A percentile compares a stretch with the other conserved stretches of the same genome.
Evolutionary conservation across 2,329 filamentous ascomycete genomes (phyloP).

Genomic region (Akanthomyces uredinophilus): DNA sequence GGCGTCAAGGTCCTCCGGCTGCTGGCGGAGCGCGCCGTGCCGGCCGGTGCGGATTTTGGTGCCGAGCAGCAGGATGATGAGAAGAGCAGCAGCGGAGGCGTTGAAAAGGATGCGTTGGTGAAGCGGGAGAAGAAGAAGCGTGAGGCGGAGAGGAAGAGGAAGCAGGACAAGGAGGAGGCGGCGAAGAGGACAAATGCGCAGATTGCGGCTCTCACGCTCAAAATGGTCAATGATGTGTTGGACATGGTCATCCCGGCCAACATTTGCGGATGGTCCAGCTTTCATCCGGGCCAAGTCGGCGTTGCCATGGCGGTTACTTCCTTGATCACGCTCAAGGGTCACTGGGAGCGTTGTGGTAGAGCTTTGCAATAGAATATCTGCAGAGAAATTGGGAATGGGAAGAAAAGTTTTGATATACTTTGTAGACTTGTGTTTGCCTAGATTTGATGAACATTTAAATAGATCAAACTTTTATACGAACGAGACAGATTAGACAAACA

Average conservation of each 20-base stretch:
- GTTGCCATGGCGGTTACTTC: conserved; percentile 57
- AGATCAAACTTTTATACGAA: neutral
- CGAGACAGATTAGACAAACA: neutral
- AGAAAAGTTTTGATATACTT: neutral
- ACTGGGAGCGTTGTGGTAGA: conserved; percentile 50
- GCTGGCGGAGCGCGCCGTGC: conserved; percentile 31
- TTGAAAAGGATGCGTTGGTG: neutral
- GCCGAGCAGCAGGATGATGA: conserved; percentile 17
- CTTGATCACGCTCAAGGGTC: conserved; percentile 52
- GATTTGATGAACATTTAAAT: neutral
- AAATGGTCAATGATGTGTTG: conserved; percentile 51
- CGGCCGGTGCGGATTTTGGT: conserved; percentile 23
- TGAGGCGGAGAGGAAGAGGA: conserved; percentile 27
- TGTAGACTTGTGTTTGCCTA: neutral
- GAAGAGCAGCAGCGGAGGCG: conserved; percentile 14
- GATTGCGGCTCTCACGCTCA: conserved; percentile 36
- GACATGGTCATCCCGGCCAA: conserved; percentile 59
- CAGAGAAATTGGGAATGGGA: neutral
- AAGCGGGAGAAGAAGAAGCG: conserved; percentile 18
- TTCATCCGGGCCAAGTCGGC: conserved; percentile 48
- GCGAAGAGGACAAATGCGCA: conserved; percentile 26
- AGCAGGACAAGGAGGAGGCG: conserved; percentile 31
- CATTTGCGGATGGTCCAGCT: conserved; percentile 55
- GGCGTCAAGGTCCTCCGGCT: conserved; percentile 37
- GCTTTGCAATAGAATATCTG: neutral